phyloP scores from a whole-genome alignment of 495 filamentous ascomycete genomes.

The Penicillium robsamsonii region DNA sequence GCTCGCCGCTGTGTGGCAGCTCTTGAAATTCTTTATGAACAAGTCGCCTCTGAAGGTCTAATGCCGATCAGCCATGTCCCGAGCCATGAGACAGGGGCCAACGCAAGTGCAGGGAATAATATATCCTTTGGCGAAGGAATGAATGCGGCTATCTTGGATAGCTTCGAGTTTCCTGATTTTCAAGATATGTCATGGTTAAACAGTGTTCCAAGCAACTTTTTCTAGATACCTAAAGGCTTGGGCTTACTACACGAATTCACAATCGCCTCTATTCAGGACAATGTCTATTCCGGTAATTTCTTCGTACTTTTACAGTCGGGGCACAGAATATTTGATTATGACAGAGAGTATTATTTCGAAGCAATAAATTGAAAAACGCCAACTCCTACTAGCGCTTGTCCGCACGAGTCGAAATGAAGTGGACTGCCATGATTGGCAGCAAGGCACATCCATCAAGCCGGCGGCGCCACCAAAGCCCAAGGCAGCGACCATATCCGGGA shows the following conservation, averaged over 20 bases:
- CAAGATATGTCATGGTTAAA: conserved; percentile 44
- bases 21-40: conserved; percentile 40
- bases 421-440: conserved; percentile 26
- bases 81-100: not conserved
- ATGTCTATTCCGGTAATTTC: not conserved
- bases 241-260: not conserved
- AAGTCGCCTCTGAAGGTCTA: conserved; percentile 28
- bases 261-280: not conserved
- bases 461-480: conserved; percentile 27
- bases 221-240: conserved; percentile 2
- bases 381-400: not conserved
- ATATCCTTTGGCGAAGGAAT: conserved; percentile 33
- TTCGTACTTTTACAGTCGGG: not conserved
- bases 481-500: conserved; percentile 33
- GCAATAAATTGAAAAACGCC: not conserved
- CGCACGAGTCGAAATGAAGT: conserved; percentile 15
- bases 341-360: not conserved
- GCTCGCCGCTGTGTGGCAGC: conserved; percentile 39
- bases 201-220: conserved; percentile 38
- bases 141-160: conserved; percentile 30
- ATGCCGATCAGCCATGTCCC: not conserved
- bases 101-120: conserved; percentile 20
- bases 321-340: too few species aligned
- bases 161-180: conserved; percentile 35
- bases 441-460: conserved; percentile 31